A percentile compares a stretch with the other conserved stretches of the same genome.
Evolutionary conservation across 2,329 filamentous ascomycete genomes (phyloP).

Genomic region (Fusarium sp.): DNA sequence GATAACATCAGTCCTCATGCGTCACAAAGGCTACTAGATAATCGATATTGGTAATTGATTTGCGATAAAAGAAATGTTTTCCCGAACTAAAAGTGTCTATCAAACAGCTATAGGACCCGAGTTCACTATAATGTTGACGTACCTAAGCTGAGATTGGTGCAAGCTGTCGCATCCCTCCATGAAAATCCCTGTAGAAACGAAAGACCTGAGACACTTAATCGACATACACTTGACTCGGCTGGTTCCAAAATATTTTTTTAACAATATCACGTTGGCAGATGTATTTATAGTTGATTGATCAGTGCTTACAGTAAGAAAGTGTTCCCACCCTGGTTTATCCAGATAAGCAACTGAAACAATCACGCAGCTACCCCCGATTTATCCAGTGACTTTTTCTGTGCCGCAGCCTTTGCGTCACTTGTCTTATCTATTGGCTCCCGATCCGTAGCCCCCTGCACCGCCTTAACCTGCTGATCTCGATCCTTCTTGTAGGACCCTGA

Average conservation of each 20-base stretch:
- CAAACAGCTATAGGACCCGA: background rate
- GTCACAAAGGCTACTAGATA: background rate
- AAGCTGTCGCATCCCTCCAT: background rate
- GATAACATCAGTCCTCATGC: too few relatives aligned
- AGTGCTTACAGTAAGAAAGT: background rate
- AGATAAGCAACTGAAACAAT: background rate
- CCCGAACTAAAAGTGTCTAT: background rate
- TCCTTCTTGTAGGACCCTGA: background rate
- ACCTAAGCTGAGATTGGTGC: background rate
- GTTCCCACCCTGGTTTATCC: background rate
- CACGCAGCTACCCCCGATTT: background rate
- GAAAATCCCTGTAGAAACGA: background rate
- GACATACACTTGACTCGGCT: background rate
- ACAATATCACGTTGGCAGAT: background rate
- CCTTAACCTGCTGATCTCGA: background rate
- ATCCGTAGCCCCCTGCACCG: constrained; percentile 1
- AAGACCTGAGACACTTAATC: background rate
- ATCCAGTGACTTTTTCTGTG: background rate
- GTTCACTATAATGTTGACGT: background rate
- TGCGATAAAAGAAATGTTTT: too few relatives aligned
- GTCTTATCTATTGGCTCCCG: background rate
- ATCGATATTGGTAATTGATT: background rate
- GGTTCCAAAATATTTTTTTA: fast-evolving
- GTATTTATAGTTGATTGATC: background rate
- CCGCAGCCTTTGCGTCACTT: background rate